Evolutionary conservation across 2,329 filamentous ascomycete genomes (phyloP).

Genomic region (Trichoderma semiorbis): DNA sequence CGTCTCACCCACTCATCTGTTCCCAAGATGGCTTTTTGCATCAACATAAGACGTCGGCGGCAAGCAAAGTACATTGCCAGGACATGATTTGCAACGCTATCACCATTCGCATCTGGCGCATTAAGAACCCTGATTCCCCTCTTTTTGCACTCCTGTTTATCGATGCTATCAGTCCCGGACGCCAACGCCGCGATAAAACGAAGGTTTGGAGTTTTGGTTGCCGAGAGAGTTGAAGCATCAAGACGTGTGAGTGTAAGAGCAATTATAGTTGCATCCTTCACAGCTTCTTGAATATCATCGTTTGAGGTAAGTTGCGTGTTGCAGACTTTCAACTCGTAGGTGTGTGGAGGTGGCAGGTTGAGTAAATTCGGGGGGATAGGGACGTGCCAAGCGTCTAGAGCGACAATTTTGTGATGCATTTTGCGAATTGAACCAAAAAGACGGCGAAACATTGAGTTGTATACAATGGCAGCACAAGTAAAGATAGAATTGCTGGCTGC

Average conservation of each 20-base stretch:
- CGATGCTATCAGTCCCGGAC: background rate
- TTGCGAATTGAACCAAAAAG: background rate
- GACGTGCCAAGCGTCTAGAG: background rate
- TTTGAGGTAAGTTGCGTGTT: background rate
- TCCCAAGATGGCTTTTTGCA: background rate
- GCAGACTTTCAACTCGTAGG: background rate
- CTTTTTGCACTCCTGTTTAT: background rate
- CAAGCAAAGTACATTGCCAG: background rate
- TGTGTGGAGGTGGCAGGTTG: background rate
- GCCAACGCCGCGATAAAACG: background rate
- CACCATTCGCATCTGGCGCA: background rate
- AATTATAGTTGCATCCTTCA: background rate
- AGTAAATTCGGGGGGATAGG: background rate
- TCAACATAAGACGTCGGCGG: background rate
- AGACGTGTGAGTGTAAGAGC: background rate
- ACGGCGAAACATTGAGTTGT: background rate
- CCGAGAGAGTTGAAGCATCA: background rate
- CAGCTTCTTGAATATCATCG: background rate
- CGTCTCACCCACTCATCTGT: background rate
- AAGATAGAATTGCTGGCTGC: background rate
- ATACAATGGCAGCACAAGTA: background rate
- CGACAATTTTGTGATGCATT: slow-evolving; percentile 1
- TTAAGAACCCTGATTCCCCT: background rate
- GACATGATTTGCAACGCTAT: background rate
- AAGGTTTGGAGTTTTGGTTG: background rate